A percentile compares a stretch with the other conserved stretches of the same genome.
These are phyloP conservation scores for Pythium brachiatum DNA, from an alignment of 352 stramenopile genomes.

Conservation along the genomic window DNA sequence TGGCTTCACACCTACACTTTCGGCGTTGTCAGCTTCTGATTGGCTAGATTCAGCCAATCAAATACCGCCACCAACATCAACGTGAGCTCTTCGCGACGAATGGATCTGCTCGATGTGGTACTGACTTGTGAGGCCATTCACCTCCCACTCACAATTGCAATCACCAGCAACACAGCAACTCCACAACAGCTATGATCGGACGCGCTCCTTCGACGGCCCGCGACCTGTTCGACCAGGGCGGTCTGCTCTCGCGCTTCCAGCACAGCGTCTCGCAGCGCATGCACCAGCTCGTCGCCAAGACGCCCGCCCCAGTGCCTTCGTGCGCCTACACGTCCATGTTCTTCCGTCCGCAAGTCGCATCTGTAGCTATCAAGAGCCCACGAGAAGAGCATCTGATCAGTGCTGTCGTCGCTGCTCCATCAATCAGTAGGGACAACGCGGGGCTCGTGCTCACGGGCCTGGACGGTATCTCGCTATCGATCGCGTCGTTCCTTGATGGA, in stretches of 20 bases:
- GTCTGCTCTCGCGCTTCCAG: conserved; percentile 17
- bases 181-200: conserved; percentile 15
- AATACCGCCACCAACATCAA: conserved; percentile 13
- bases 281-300: conserved; percentile 16
- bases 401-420: not conserved
- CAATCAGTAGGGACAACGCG: not conserved
- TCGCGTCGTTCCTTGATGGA: conserved; percentile 53
- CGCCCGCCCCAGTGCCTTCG: not conserved
- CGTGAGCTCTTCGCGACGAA: not conserved
- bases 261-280: conserved; percentile 11
- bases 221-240: conserved; percentile 15
- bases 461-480: conserved; percentile 47
- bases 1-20: conserved; percentile 13
- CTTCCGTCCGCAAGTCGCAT: not conserved
- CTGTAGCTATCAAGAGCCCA: not conserved
- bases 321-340: conserved; percentile 13
- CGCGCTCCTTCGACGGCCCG: conserved; percentile 8
- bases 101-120: not conserved
- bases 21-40: conserved; percentile 19
- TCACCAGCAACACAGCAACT: not conserved
- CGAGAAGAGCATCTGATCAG: not conserved
- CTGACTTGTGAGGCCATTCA: not conserved
- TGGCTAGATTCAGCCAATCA: conserved; percentile 26
- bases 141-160: conserved; percentile 2
- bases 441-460: conserved; percentile 37